Evolutionary conservation across 768 basidiomycete genomes (phyloP), one percentile per base, ranked within the genome.

Genomic region (Mycena haematopus): DNA sequence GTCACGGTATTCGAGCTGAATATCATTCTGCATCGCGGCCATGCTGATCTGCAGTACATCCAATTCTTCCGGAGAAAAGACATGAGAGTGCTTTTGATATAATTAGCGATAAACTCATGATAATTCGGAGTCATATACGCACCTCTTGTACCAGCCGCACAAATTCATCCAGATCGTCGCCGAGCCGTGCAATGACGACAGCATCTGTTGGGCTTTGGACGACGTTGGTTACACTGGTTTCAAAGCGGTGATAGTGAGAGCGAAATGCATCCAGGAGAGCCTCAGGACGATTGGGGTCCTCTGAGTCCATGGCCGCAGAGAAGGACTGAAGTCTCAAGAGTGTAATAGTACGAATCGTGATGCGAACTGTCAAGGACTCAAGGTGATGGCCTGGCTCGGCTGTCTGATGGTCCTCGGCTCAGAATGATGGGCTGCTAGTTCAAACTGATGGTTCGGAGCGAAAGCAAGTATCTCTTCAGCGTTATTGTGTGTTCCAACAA

Each of bases 1-100:
- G 19, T 59, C 58, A 0, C 22, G 50, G 31, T 60, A 60, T 31
- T 60, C 52, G 1, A 54, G 52, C 9, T 21, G 59, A 3, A 54
- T 27, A 21, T 60, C 52, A 17, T 25, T 52, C 38, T 54, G 51
- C 59, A 60, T 60, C 6, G 59, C 42, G 6, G 38, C 33, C 0
- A 60, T 1, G 22, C 52, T 60, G 10, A 5, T 17, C 47, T 50
- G 47, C 5, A 50, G 25, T 1, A 19, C 8, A 1, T 11, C 56
- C 2, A 57, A n/a, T 29, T 57, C 56, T 10, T 35, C 56, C 0
- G 47, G 47, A 2, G 8, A 2, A 29, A 50, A 50, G 11, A 31
- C 29, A 50, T 27, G n/a, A n/a, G n/a, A 29, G 19, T 44, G 17
- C 11, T 15, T 15, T n/a, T 44, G 4, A 44, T 44, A 44, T n/a